Percentiles rank a stretch among this genome's conserved stretches.
phyloP scores from a whole-genome alignment of 1,284 basidiomycete genomes.

The Puccinia triticina region DNA sequence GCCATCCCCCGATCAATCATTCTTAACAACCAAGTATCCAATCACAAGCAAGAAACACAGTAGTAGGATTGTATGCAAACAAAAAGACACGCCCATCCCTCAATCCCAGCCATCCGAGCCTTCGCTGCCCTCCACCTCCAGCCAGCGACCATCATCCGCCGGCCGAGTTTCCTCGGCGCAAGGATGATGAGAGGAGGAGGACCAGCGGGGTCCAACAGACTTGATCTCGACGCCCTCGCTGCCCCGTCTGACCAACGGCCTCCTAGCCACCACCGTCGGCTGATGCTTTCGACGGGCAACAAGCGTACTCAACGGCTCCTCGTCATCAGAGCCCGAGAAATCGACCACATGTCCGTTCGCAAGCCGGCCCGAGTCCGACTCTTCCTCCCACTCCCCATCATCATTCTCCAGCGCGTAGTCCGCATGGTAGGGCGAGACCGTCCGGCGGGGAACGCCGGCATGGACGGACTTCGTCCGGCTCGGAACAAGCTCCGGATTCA shows the following conservation, averaged over 20 bases:
- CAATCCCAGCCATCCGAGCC: slow-evolving; percentile 48
- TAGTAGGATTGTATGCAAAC: too few relatives aligned
- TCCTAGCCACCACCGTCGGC: neutral
- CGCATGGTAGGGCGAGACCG: slow-evolving; percentile 50
- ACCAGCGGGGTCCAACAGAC: slow-evolving; percentile 53
- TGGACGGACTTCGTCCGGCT: neutral
- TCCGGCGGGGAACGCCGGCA: neutral
- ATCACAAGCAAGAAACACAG: too few relatives aligned
- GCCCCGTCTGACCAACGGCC: slow-evolving; percentile 66
- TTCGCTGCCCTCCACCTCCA: slow-evolving; percentile 34
- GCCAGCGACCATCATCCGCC: neutral
- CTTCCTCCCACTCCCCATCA: slow-evolving; percentile 9
- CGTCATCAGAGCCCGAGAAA: neutral
- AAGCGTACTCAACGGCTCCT: slow-evolving; percentile 24
- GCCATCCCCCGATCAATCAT: too few relatives aligned
- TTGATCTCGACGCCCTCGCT: slow-evolving; percentile 78
- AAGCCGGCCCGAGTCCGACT: slow-evolving; percentile 15
- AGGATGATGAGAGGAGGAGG: neutral
- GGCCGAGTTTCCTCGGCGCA: neutral
- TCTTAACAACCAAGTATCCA: too few relatives aligned
- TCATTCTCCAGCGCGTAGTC: slow-evolving; percentile 38
- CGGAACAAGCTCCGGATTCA: slow-evolving; percentile 54
- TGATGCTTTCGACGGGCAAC: slow-evolving; percentile 13
- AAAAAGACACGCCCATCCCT: neutral
- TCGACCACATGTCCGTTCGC: slow-evolving; percentile 3